phyloP scores from a whole-genome alignment of 2,329 filamentous ascomycete species.

The Ascochyta lentis region DNA sequence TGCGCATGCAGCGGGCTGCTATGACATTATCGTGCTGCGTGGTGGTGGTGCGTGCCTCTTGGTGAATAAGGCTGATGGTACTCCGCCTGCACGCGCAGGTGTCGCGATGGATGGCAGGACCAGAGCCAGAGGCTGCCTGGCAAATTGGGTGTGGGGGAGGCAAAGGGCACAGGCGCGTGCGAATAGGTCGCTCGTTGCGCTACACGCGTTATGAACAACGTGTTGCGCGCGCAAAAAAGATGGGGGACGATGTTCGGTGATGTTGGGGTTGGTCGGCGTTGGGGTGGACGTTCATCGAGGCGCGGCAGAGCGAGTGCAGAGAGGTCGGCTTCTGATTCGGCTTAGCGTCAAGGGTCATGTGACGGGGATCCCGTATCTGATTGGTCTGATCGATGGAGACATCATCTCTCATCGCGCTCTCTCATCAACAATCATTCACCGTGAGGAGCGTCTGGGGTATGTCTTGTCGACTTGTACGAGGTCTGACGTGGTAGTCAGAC shows the following conservation, averaged over 20 bases:
- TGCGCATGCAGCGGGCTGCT: constrained; percentile 37
- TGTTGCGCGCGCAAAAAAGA: constrained; percentile 46
- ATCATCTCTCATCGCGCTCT: not conserved
- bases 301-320: constrained; percentile 17
- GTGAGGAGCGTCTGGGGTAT: constrained; percentile 5
- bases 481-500: constrained; percentile 31
- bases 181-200: constrained; percentile 22
- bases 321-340: not conserved
- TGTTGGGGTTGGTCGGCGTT: constrained; percentile 40
- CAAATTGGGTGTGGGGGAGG: constrained; percentile 36
- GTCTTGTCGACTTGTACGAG: constrained; percentile 21
- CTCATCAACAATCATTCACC: constrained; percentile 1
- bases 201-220: constrained; percentile 46
- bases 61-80: constrained; percentile 43
- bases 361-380: constrained; percentile 2
- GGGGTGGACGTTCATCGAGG: constrained; percentile 23
- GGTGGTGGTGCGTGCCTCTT: constrained; percentile 34
- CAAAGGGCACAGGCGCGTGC: constrained; percentile 37
- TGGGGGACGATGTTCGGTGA: constrained; percentile 44
- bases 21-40: constrained; percentile 46
- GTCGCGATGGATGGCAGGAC: constrained; percentile 40
- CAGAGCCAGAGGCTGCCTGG: constrained; percentile 21
- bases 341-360: constrained; percentile 27
- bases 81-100: constrained; percentile 34
- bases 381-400: constrained; percentile 8